Percentiles rank a stretch among this genome's conserved stretches.
Conservation (phyloP, 768 basidiomycete genomes). For the Lenzites betulinus region DNA sequence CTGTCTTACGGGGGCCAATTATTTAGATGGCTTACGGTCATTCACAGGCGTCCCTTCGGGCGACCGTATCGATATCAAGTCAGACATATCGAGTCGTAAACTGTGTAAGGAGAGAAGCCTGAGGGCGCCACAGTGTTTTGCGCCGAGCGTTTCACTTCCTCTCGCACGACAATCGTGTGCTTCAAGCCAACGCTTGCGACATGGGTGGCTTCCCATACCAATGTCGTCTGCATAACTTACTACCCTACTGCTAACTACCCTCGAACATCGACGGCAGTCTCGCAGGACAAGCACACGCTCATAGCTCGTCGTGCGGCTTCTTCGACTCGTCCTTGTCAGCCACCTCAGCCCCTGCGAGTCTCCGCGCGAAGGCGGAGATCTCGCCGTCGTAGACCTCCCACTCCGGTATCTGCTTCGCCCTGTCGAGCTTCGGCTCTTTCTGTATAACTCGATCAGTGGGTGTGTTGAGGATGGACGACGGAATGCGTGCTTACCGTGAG, state of each 20-base stretch:
- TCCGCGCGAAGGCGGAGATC: constrained; percentile 79
- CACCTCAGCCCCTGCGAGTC: constrained; percentile 52
- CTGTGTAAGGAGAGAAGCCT: no score
- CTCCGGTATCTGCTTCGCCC: constrained; percentile 94
- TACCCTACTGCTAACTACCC: not conserved
- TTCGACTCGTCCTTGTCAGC: constrained; percentile 24
- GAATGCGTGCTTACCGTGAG: constrained; percentile 64
- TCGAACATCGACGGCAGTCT: not conserved
- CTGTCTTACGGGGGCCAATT: no score
- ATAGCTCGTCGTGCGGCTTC: constrained; percentile 5
- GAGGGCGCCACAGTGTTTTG: no score
- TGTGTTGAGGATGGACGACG: not conserved
- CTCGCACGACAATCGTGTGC: no score
- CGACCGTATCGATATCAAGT: no score
- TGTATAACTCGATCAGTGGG: constrained; percentile 35
- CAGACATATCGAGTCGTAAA: no score
- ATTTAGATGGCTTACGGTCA: no score
- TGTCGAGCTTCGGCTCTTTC: constrained; percentile 96
- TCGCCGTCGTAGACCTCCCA: constrained; percentile 96
- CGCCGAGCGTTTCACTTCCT: no score
- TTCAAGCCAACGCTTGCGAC: no score
- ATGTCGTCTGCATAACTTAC: not conserved
- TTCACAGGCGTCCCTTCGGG: no score
- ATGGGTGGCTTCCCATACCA: no score
- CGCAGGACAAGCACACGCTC: not conserved